Evolutionary conservation across 2,329 filamentous ascomycete genomes (phyloP).

Genomic region (Aspergillus flavus): DNA sequence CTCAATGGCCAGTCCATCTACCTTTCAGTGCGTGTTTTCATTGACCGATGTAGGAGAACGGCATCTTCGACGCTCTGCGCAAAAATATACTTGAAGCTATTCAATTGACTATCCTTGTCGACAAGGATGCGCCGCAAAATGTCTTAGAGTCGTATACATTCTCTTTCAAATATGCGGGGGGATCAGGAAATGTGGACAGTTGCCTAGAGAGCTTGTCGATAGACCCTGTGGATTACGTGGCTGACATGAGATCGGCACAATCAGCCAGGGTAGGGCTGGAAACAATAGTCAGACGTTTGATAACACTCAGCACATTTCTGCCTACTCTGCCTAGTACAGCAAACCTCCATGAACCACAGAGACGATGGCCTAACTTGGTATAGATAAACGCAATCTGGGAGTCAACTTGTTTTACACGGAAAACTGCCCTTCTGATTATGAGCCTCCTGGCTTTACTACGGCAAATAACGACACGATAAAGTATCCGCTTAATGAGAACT

Average conservation of each 20-base stretch:
- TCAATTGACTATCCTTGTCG: slow-evolving; percentile 50
- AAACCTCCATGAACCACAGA: not conserved
- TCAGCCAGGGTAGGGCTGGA: slow-evolving; percentile 47
- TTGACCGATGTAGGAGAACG: slow-evolving; percentile 50
- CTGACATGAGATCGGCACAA: slow-evolving; percentile 40
- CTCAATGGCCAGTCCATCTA: not conserved
- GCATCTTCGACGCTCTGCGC: slow-evolving; percentile 51
- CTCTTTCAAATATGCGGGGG: slow-evolving; percentile 46
- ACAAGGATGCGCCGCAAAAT: slow-evolving; percentile 37
- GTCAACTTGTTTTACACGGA: slow-evolving; percentile 50
- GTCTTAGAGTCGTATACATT: slow-evolving; percentile 56
- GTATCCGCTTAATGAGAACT: slow-evolving; percentile 42
- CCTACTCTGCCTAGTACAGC: slow-evolving; percentile 47
- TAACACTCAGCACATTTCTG: slow-evolving; percentile 39
- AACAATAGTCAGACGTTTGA: slow-evolving; percentile 45
- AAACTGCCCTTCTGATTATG: slow-evolving; percentile 41
- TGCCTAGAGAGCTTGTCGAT: slow-evolving; percentile 32
- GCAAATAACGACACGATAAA: slow-evolving; percentile 31
- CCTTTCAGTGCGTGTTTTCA: not conserved
- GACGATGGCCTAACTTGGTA: slow-evolving; percentile 5
- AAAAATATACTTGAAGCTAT: slow-evolving; percentile 47
- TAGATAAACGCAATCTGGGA: slow-evolving; percentile 45
- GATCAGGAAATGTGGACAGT: slow-evolving; percentile 33
- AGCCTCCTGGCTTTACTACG: slow-evolving; percentile 45
- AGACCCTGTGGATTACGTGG: slow-evolving; percentile 31